These are phyloP conservation scores for Solanum sejunctum DNA, from an alignment of 257 asterid genomes.

Conservation along the genomic window DNA sequence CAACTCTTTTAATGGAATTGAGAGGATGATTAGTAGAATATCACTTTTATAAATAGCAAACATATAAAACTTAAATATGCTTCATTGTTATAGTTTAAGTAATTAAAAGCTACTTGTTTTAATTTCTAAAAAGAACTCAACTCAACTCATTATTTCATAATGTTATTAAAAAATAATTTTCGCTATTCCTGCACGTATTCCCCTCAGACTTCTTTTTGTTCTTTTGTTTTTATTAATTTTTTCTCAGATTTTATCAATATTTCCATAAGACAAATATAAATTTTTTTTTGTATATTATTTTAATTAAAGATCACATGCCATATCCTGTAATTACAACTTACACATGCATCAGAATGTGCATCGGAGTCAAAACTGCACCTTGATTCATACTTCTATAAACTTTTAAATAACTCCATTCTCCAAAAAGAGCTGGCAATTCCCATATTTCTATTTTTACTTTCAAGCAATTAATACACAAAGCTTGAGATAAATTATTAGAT, in stretches of 20 bases:
- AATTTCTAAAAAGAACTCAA: no score
- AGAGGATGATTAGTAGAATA: no score
- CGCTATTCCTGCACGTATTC: no score
- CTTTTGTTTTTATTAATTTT: not conserved
- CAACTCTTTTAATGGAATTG: not conserved
- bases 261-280: not conserved
- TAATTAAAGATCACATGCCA: not conserved
- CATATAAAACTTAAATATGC: no score
- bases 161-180: no score
- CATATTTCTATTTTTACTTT: not conserved
- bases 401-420: not conserved
- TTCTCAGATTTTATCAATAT: not conserved
- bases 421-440: not conserved
- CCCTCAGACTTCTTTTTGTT: no score
- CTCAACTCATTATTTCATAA: no score
- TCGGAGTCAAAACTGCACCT: not conserved
- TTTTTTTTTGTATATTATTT: not conserved
- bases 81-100: no score
- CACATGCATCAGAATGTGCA: not conserved
- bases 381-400: not conserved
- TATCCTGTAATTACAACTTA: not conserved
- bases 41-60: no score
- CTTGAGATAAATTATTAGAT: not conserved
- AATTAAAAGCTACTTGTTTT: no score
- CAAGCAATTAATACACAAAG: not conserved